phyloP scores from a whole-genome alignment of 768 basidiomycete genomes.

The Rhodosporidiobolus sp. region DNA sequence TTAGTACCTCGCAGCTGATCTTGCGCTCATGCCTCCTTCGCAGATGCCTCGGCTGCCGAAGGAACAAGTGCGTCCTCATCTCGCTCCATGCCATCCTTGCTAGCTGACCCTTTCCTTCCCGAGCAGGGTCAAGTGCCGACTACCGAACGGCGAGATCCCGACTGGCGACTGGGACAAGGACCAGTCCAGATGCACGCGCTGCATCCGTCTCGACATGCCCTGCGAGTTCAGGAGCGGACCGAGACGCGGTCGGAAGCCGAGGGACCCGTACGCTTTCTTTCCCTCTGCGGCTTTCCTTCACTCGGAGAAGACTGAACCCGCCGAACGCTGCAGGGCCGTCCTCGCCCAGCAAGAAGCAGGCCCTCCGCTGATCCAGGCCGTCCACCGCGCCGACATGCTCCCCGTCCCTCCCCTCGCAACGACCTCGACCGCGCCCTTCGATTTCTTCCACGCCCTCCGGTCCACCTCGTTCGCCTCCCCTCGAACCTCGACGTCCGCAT shows the following conservation, averaged over 20 bases:
- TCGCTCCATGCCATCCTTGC: background rate
- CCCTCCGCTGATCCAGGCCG: no score
- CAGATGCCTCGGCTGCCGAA: constrained; percentile 13
- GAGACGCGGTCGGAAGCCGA: constrained; percentile 17
- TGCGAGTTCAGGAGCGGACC: constrained; percentile 22
- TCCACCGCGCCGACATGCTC: background rate
- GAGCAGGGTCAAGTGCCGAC: constrained; percentile 23
- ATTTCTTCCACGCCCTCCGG: background rate
- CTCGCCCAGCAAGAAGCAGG: no score
- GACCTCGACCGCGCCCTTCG: background rate
- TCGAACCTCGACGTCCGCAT: background rate
- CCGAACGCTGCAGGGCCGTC: no score
- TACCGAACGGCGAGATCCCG: constrained; percentile 12
- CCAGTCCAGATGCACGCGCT: constrained; percentile 5
- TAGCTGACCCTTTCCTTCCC: background rate
- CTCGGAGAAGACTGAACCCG: no score
- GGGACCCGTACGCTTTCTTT: background rate
- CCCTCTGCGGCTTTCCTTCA: no score
- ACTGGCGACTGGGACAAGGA: constrained; percentile 5
- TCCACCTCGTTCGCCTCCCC: background rate
- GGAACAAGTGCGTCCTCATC: constrained; percentile 4
- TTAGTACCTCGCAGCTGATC: no score
- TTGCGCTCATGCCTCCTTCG: background rate
- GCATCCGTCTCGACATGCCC: constrained; percentile 11
- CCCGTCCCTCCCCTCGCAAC: background rate